Evolutionary conservation across 1,284 basidiomycete species (phyloP).

Genomic region (Agroathelia rolfsii): DNA sequence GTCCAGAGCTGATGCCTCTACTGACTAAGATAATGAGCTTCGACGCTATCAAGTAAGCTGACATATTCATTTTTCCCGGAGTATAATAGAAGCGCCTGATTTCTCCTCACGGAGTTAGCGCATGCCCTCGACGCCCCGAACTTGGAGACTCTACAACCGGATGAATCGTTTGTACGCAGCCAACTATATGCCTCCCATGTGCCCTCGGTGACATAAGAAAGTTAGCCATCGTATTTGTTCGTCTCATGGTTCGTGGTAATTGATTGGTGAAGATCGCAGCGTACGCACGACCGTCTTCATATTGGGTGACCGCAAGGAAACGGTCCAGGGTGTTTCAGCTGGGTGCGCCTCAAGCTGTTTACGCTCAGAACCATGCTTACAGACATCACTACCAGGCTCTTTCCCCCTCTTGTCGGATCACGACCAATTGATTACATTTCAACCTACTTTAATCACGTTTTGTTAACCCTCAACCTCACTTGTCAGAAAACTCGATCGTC

Average conservation of each 20-base stretch:
- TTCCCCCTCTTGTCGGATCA: slow-evolving; percentile 26
- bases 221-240: slow-evolving; percentile 20
- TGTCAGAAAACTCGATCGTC: slow-evolving; percentile 21
- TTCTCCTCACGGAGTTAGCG: slow-evolving; percentile 30
- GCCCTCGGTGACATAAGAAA: slow-evolving; percentile 21
- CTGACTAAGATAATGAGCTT: slow-evolving; percentile 21
- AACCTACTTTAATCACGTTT: slow-evolving; percentile 30
- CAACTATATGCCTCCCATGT: no score
- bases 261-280: slow-evolving; percentile 17
- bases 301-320: slow-evolving; percentile 18
- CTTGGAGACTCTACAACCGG: slow-evolving; percentile 27
- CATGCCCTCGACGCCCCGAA: slow-evolving; percentile 32
- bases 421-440: slow-evolving; percentile 28
- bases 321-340: slow-evolving; percentile 18
- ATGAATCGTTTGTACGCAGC: slow-evolving; percentile 27
- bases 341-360: slow-evolving; percentile 13
- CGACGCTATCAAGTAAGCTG: slow-evolving; percentile 13
- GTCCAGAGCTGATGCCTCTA: slow-evolving; percentile 22
- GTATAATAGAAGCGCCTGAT: slow-evolving; percentile 24
- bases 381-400: slow-evolving; percentile 16
- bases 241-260: slow-evolving; percentile 14
- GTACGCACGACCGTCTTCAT: slow-evolving; percentile 19
- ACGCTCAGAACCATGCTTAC: neutral
- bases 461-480: slow-evolving; percentile 25
- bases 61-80: slow-evolving; percentile 11